Evolutionary conservation across 208 protist species (phyloP).

Genomic region (Novymonas esmeraldas): DNA sequence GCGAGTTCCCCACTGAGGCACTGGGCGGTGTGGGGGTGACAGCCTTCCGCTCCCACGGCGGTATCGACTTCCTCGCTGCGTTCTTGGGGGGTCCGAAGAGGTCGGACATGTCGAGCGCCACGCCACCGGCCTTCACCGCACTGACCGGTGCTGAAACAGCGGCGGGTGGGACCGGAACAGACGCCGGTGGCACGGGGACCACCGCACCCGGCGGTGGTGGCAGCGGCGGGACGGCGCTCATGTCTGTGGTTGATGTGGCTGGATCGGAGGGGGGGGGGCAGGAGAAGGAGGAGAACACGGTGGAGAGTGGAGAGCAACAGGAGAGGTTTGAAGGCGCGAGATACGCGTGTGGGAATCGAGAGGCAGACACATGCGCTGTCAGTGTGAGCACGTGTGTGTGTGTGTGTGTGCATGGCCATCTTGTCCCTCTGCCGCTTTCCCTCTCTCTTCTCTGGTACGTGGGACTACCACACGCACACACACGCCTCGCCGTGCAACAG

Average conservation of each 20-base stretch:
- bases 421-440: too few species aligned
- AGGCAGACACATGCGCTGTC: too few species aligned
- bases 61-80: conserved; percentile 36
- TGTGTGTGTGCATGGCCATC: too few species aligned
- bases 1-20: conserved; percentile 3
- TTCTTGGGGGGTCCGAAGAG: conserved; percentile 34
- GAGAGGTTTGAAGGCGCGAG: too few species aligned
- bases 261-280: background rate
- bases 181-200: conserved; percentile 19
- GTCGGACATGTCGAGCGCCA: conserved; percentile 49
- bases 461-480: too few species aligned
- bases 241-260: background rate
- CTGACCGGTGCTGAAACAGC: conserved; percentile 11
- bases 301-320: too few species aligned
- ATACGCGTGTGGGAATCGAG: too few species aligned
- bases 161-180: conserved; percentile 14
- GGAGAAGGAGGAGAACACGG: too few species aligned
- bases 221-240: conserved; percentile 38
- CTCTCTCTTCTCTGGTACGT: too few species aligned
- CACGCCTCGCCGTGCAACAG: too few species aligned
- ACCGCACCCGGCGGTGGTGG: conserved; percentile 28
- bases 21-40: conserved; percentile 8
- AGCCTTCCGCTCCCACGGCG: conserved; percentile 44
- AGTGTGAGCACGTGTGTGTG: too few species aligned
- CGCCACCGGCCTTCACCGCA: conserved; percentile 36